These are phyloP conservation scores for Lachancea sp. DNA, from an alignment of 805 yeast species.

Conservation along the genomic window DNA sequence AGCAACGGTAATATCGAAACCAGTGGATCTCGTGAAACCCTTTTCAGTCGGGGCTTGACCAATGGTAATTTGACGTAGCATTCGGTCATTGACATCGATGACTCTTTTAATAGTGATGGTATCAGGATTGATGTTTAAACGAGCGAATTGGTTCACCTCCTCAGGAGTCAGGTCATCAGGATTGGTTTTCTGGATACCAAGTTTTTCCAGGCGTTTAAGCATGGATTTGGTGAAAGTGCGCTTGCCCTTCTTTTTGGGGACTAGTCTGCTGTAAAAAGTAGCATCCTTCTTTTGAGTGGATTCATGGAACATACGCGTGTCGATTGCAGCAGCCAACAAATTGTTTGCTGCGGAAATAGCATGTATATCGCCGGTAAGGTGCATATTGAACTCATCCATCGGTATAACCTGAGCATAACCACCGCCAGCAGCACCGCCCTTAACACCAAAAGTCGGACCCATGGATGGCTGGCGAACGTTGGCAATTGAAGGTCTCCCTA, in stretches of 20 bases:
- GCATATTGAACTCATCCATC: slow-evolving; percentile 98
- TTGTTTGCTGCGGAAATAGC: slow-evolving; percentile 93
- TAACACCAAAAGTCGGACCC: slow-evolving; percentile 98
- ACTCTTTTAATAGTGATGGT: slow-evolving; percentile 90
- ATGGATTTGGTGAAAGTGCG: slow-evolving; percentile 75
- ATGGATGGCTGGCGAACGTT: slow-evolving; percentile 96
- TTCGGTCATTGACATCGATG: slow-evolving; percentile 89
- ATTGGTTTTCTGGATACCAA: slow-evolving; percentile 75
- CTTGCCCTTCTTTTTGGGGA: slow-evolving; percentile 76
- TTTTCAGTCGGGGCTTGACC: slow-evolving; percentile 93
- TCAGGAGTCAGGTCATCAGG: slow-evolving; percentile 76
- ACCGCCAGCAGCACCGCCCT: slow-evolving; percentile 99
- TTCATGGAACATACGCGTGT: slow-evolving; percentile 96
- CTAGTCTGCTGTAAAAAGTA: slow-evolving; percentile 77
- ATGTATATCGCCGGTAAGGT: slow-evolving; percentile 94
- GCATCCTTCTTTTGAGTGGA: slow-evolving; percentile 69
- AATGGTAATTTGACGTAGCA: slow-evolving; percentile 78
- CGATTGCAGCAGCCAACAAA: slow-evolving; percentile 91
- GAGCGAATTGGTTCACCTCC: slow-evolving; percentile 68
- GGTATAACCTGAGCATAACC: slow-evolving; percentile 97
- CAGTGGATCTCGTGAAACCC: slow-evolving; percentile 77
- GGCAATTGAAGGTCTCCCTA: slow-evolving; percentile 78
- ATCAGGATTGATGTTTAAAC: slow-evolving; percentile 82
- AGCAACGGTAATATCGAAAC: slow-evolving; percentile 95
- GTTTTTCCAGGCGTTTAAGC: slow-evolving; percentile 64